These are phyloP conservation scores for Thelonectria discophora DNA, from an alignment of 2,329 filamentous ascomycete genomes.

Conservation along the genomic window DNA sequence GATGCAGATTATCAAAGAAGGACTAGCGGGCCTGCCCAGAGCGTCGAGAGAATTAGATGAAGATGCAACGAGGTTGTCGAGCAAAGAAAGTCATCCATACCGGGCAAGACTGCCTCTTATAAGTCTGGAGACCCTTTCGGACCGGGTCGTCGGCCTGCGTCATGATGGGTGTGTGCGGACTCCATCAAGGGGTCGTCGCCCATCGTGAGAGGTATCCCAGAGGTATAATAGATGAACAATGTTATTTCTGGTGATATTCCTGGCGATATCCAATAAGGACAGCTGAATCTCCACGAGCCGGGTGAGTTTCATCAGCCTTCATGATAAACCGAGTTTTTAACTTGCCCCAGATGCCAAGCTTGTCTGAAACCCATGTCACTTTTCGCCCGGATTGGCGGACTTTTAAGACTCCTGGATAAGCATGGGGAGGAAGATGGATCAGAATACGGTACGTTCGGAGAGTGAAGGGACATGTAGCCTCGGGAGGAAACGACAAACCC, in stretches of 20 bases:
- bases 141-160: background rate
- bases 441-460: conserved; percentile 15
- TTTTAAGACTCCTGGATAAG: conserved; percentile 18
- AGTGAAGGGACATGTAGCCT: conserved; percentile 20
- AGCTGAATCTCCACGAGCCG: background rate
- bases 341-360: conserved; percentile 14
- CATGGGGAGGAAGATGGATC: conserved; percentile 12
- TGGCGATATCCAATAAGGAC: conserved; percentile 12
- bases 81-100: background rate
- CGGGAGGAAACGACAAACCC: conserved; percentile 4
- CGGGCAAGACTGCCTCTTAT: conserved; percentile 15
- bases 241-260: background rate
- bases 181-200: background rate
- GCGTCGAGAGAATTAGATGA: conserved; percentile 26
- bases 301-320: background rate
- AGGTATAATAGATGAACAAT: background rate
- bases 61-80: conserved; percentile 17
- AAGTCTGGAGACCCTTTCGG: conserved; percentile 2
- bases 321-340: conserved; percentile 2
- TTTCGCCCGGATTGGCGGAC: conserved; percentile 26
- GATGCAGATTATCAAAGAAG: conserved; percentile 22
- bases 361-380: conserved; percentile 23
- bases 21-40: conserved; percentile 26
- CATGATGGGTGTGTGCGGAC: background rate
- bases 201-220: background rate